phyloP scores from a whole-genome alignment of 768 basidiomycete species.

The Termitomyces sp. region DNA sequence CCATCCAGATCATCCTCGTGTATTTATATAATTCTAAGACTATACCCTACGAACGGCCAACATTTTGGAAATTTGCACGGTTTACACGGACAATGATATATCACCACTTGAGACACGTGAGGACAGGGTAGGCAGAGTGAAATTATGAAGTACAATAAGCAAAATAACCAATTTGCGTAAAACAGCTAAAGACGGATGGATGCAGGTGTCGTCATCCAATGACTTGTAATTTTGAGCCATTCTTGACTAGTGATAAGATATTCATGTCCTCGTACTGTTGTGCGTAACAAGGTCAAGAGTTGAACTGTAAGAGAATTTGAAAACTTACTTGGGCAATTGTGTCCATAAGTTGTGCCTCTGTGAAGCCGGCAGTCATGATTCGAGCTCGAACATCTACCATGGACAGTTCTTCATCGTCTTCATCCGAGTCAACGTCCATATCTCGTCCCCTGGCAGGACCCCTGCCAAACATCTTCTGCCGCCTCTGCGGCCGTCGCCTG shows the following conservation, averaged over 20 bases:
- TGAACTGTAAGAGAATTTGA: background rate
- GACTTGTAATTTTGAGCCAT: constrained; percentile 76
- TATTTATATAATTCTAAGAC: constrained; percentile 1
- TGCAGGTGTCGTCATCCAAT: constrained; percentile 21
- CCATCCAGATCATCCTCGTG: background rate
- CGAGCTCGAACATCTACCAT: constrained; percentile 87
- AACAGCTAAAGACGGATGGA: background rate
- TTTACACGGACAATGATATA: background rate
- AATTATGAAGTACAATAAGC: background rate
- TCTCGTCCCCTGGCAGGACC: constrained; percentile 69
- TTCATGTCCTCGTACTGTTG: constrained; percentile 82
- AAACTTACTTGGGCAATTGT: constrained; percentile 70
- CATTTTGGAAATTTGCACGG: background rate
- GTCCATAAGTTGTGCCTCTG: constrained; percentile 85
- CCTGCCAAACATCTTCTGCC: constrained; percentile 52
- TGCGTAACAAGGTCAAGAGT: constrained; percentile 11
- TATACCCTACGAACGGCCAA: background rate
- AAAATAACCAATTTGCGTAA: constrained; percentile 1
- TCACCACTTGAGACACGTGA: background rate
- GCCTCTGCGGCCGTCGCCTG: constrained; percentile 29
- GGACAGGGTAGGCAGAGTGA: background rate
- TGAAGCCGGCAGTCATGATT: constrained; percentile 82
- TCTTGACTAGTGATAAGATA: constrained; percentile 78
- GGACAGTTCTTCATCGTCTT: constrained; percentile 64
- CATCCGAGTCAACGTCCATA: constrained; percentile 65